Evolutionary conservation across 495 filamentous ascomycete genomes (phyloP).

Genomic region (Penicillium antarcticum): DNA sequence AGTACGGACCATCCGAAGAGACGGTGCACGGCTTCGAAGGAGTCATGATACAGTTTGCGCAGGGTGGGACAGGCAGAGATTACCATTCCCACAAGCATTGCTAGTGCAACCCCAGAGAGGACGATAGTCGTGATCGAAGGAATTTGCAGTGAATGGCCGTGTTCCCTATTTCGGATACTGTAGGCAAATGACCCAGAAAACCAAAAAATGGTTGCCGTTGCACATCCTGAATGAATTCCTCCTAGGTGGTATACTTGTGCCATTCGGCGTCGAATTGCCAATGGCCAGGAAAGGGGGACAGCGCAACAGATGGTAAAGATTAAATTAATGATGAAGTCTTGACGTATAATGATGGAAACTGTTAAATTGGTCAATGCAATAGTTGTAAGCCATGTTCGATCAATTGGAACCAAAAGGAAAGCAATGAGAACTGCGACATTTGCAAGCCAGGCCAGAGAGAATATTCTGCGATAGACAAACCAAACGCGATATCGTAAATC

Average conservation of each 20-base stretch:
- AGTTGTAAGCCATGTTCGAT: constrained; percentile 1
- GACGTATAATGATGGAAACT: constrained; percentile 36
- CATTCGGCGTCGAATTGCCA: constrained; percentile 48
- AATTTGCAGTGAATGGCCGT: neutral
- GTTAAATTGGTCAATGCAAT: constrained; percentile 33
- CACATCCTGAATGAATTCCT: constrained; percentile 56
- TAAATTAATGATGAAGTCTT: constrained; percentile 58
- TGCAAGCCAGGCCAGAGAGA: constrained; percentile 11
- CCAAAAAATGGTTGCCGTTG: constrained; percentile 45
- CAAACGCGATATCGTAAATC: constrained; percentile 5
- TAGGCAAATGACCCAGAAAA: constrained; percentile 16
- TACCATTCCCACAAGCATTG: constrained; percentile 16
- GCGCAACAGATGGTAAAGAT: constrained; percentile 50
- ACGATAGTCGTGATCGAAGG: neutral
- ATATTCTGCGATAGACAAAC: constrained; percentile 12
- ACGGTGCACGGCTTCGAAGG: constrained; percentile 35
- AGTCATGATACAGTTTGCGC: constrained; percentile 27
- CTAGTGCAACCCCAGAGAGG: neutral
- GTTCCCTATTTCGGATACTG: neutral
- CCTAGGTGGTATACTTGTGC: constrained; percentile 63
- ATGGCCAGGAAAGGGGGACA: constrained; percentile 48
- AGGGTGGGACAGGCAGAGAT: constrained; percentile 13
- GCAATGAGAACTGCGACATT: constrained; percentile 8
- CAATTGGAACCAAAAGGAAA: constrained; percentile 4
- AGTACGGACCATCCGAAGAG: constrained; percentile 34